Evolutionary conservation across 441 rosid genomes (phyloP), one percentile per base, ranked within the genome.

Genomic region (Kokia cookei): DNA sequence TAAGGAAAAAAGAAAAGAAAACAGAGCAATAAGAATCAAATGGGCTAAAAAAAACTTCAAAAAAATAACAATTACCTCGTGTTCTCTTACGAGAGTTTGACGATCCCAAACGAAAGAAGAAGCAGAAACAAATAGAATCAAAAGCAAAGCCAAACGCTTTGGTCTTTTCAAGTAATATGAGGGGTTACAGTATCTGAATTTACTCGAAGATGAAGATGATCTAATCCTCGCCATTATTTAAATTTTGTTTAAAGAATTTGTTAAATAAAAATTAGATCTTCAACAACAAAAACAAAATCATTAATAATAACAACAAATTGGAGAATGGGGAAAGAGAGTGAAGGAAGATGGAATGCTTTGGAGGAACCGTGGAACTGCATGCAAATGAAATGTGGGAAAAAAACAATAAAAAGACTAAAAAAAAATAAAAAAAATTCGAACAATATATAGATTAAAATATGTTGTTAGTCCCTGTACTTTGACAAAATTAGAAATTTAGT

Each of bases 41-140:
- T 8, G 48, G 48, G 48, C 48, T 45, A 45, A 50, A 9, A 26
- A 66, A 26, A 65, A 53, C 47, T n/a, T 26, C 5, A 65, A 22
- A 65, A 43, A 2, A 6, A 1, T 0, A n/a, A 15, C 53, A n/a
- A 71, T 37, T 76, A 92, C 99, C 96, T 91, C 81, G 80, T 93
- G 85, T 58, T 93, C 97, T 26, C 88, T 82, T 65, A 84, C 82
- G 74, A 95, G 96, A 79, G 93, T 91, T 71, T 90, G 91, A 78
- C 98, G 99, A 92, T 93, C 98, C 98, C 99, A 95, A 7, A 93
- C 81, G 26, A 91, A 60, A 70, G 92, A 51, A 59, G 94, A 78
- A 74, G 74, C 89, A 62, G 83, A 83, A 51, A 95, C 93, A 62
- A 95, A 95, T 12, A 81, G 78, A 32, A 95, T 84, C 75, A 93